phyloP scores from a whole-genome alignment of 1,284 basidiomycete genomes.

The Malassezia globosa region DNA sequence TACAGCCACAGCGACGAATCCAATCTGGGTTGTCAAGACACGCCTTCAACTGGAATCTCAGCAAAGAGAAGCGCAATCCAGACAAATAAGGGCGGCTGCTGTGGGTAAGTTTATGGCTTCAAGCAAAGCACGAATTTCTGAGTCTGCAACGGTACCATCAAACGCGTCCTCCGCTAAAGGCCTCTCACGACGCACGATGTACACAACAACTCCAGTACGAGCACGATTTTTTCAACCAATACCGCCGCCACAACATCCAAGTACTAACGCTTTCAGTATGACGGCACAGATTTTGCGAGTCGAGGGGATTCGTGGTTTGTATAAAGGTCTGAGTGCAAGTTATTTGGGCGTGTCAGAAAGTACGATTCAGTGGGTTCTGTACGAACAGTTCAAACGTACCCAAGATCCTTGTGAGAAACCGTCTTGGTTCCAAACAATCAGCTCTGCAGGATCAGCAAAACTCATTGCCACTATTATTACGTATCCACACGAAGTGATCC shows the following conservation, averaged over 20 bases:
- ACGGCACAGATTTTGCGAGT: constrained; percentile 64
- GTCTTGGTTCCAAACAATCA: constrained; percentile 65
- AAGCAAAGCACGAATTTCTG: neutral
- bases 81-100: neutral
- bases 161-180: neutral
- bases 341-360: constrained; percentile 93
- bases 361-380: constrained; percentile 95
- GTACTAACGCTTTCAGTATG: constrained; percentile 55
- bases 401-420: neutral
- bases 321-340: constrained; percentile 86
- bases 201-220: neutral
- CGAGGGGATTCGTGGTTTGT: constrained; percentile 79
- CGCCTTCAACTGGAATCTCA: constrained; percentile 62
- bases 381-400: constrained; percentile 67
- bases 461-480: constrained; percentile 52
- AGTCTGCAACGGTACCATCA: neutral
- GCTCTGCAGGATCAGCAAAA: constrained; percentile 85
- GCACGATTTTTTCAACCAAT: constrained; percentile 27
- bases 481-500: constrained; percentile 51
- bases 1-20: constrained; percentile 84
- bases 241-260: constrained; percentile 30
- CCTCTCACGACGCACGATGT: neutral
- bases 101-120: constrained; percentile 1
- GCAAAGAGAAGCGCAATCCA: constrained; percentile 7
- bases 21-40: constrained; percentile 98